Percentiles rank a stretch among this genome's conserved stretches.
Conservation (phyloP, 139 green algal species). For the Chlamydomonas schloesseri region DNA sequence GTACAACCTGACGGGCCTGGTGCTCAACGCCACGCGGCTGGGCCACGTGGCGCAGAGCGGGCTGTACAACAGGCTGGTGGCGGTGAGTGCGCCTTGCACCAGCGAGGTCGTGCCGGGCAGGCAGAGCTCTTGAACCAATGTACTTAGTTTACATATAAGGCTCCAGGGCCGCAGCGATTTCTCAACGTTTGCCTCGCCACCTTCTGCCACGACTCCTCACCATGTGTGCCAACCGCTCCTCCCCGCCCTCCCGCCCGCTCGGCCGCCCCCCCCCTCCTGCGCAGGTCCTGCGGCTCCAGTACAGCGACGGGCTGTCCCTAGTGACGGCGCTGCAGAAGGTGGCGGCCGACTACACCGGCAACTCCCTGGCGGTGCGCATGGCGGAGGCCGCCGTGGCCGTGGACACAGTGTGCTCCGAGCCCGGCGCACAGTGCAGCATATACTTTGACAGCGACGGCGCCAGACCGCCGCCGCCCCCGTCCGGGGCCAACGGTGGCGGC, state of each 20-base stretch:
- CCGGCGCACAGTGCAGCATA: not conserved
- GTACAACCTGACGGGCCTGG: constrained; percentile 25
- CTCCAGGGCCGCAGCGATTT: too few relatives aligned
- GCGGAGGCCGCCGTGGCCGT: not conserved
- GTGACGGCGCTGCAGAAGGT: not conserved
- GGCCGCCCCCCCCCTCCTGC: too few relatives aligned
- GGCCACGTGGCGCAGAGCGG: constrained; percentile 18
- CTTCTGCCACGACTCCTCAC: too few relatives aligned
- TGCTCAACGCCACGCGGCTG: constrained; percentile 21
- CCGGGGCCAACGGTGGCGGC: not conserved
- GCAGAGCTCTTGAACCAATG: too few relatives aligned
- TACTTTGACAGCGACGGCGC: too few relatives aligned
- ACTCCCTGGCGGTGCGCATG: not conserved
- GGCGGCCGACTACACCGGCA: not conserved
- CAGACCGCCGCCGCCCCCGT: not conserved
- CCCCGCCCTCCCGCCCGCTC: not conserved
- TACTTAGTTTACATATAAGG: too few relatives aligned
- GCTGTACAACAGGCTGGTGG: not conserved
- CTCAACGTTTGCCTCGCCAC: too few relatives aligned
- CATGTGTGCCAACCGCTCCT: not conserved
- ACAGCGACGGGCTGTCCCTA: not conserved
- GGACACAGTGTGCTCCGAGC: constrained; percentile 2
- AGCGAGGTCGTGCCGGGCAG: too few relatives aligned
- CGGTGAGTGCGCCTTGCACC: not conserved
- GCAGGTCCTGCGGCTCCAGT: not conserved